Base-by-base conservation (phyloP, 495 filamentous ascomycete species). In the Opeltia flavorubescens region DNA sequence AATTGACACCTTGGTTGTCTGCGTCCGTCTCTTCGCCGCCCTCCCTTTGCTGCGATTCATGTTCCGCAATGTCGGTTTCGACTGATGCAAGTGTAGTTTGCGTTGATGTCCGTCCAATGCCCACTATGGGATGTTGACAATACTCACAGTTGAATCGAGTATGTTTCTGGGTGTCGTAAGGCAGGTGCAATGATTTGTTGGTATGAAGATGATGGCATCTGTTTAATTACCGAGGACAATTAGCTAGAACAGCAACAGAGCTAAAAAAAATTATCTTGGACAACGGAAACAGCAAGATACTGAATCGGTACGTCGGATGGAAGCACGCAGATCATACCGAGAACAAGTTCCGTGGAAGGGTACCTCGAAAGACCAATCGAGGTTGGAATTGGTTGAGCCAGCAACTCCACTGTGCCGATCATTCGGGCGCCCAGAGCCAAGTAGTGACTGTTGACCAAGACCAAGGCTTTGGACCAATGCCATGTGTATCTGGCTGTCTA, bases 71-170 rank as follows among this genome's bases (percentile, higher is more conserved):
- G 11, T 29, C 25, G 4, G 49, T 38, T 23, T 46, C 49, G 12
- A 35, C 27, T 13, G 49, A 51, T 18, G 49, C 49, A 21, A 51
- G 43, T 6, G 49, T 51, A 1, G 44, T 47, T 34, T 51, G 49
- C 4, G 49, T 51, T 1, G 31, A 40, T 5, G 43, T 17, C 27
- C 49, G 39, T 24, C 49, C 49, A 18, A 51, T 28, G 17, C 49
- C 49, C 5, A 46, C 3, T 1, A 51, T 51, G 6, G 49, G 49
- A 51, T 51, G 29, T 5, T 20, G 18, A 34, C 49, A 51, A 7
- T 29, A 17, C 1, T 41, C 43, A 29, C 49, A 51, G 0, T 20
- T 4, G 26, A 51, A 21, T 0, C 49, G 9, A 2, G 21, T 38
- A 24, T 51, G 49, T 7, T 46, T 3, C 30, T 44, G 13, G 6